phyloP scores from a whole-genome alignment of 331 rosid genomes.

The Rhamnella rubrinervis region DNA sequence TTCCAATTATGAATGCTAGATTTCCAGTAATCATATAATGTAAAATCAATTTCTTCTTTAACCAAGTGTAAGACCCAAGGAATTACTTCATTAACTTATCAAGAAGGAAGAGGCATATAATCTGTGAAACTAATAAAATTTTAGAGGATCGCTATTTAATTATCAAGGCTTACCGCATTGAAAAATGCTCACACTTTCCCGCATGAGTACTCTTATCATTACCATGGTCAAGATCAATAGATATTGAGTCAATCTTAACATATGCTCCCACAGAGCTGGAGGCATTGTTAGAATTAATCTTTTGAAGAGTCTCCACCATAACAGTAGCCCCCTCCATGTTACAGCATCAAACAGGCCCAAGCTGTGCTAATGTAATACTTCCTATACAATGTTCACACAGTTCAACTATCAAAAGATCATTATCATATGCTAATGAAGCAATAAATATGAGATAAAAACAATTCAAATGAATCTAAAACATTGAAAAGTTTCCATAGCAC shows the following conservation, averaged over 20 bases:
- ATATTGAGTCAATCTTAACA: constrained; percentile 77
- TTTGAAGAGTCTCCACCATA: constrained; percentile 34
- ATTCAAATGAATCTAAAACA: constrained; percentile 1
- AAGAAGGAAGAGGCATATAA: background rate
- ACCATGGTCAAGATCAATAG: constrained; percentile 66
- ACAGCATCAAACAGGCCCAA: constrained; percentile 30
- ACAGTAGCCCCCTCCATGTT: constrained; percentile 38
- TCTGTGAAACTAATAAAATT: constrained; percentile 1
- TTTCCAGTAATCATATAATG: background rate
- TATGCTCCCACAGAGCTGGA: constrained; percentile 58
- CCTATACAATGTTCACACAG: constrained; percentile 27
- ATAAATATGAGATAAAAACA: background rate
- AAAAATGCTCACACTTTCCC: constrained; percentile 79
- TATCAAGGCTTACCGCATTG: constrained; percentile 75
- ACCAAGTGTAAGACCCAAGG: no score
- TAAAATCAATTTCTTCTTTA: background rate
- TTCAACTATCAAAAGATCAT: constrained; percentile 20
- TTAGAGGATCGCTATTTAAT: background rate
- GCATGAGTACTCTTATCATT: constrained; percentile 43
- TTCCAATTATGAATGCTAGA: background rate
- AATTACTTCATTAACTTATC: no score
- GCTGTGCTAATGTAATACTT: constrained; percentile 18
- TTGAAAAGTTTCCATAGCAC: constrained; percentile 8
- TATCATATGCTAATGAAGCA: constrained; percentile 25
- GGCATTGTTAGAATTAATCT: constrained; percentile 30